Base-by-base conservation (phyloP, 106 monocot genomes). In the Allium cepa region DNA sequence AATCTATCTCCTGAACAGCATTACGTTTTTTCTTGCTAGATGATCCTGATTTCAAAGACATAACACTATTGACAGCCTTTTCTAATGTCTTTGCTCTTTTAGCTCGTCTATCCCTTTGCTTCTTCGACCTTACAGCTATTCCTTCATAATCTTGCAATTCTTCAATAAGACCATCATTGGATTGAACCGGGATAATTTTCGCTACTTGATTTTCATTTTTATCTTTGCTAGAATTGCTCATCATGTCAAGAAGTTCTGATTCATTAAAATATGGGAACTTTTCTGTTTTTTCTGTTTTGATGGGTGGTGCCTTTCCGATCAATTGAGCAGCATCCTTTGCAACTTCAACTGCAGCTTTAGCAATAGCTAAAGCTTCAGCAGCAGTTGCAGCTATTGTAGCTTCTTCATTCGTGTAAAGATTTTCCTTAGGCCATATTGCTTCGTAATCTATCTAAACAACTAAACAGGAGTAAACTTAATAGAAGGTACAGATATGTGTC, bases 291-390 rank as follows among this genome's bases (percentile, higher is more conserved):
- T 80, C 78, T 71, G 50, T 60, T 73, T 75, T 77, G 11, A 68
- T 50, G 11, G 74, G 65, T 56, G 62, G 67, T 8, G 51, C 74
- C 53, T 53, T 72, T 69, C 71, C 62, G 15, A 71, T 62, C 66
- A 85, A 73, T 55, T 77, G 82, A 46, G 84, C 97, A 27, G 92
- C 89, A 79, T 87, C 86, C 89, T 81, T 82, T 11, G 97, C 88
- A 73, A 87, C 68, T 73, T 97, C 87, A 28, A 80, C 73, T 63
- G 97, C 97, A 71, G 82, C 92, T 84, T 84, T 84, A 66, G 97
- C 97, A 68, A 97, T 86, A 64, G 92, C 86, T 51, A 92, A 53
- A 14, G 97, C 97, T 59, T 89, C 86, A 53, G 92, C 86, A 60
- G 97, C 86, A 22, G 88, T 87, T 18, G 84, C 86, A 8, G 72